These are phyloP conservation scores for Leccinum solheimii DNA, from an alignment of 1,284 basidiomycete species.

Conservation along the genomic window DNA sequence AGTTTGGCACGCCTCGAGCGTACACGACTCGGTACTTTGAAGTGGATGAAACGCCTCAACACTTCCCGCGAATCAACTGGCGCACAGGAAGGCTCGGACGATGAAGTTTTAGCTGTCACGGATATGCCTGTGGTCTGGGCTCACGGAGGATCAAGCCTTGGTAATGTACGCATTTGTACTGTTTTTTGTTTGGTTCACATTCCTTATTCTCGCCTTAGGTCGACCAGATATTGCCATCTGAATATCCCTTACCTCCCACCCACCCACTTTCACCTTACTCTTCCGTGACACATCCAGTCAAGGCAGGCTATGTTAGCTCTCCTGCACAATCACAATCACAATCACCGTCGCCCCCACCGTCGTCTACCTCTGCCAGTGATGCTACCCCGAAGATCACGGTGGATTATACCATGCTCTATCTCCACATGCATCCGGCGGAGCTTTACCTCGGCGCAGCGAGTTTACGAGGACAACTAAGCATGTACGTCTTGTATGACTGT, in stretches of 20 bases:
- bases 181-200: neutral
- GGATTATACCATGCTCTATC: neutral
- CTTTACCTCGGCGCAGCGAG: neutral
- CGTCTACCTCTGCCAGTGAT: neutral
- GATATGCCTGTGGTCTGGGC: constrained; percentile 12
- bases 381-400: neutral
- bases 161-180: constrained; percentile 9
- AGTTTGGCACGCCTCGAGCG: constrained; percentile 31
- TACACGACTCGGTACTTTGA: constrained; percentile 21
- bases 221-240: constrained; percentile 12
- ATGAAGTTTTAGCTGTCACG: constrained; percentile 2
- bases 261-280: constrained; percentile 25
- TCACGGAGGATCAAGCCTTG: constrained; percentile 18
- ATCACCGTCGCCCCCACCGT: neutral
- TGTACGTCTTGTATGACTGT: neutral
- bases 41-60: constrained; percentile 14
- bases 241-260: constrained; percentile 25
- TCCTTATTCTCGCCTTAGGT: constrained; percentile 12
- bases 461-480: neutral
- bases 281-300: constrained; percentile 17
- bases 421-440: neutral
- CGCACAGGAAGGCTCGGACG: neutral
- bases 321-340: neutral
- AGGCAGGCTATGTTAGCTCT: constrained; percentile 24
- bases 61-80: too few species aligned